Percentiles rank a stretch among this genome's conserved stretches.
These are phyloP conservation scores for Viola pubescens DNA, from an alignment of 441 rosid species.

Conservation along the genomic window DNA sequence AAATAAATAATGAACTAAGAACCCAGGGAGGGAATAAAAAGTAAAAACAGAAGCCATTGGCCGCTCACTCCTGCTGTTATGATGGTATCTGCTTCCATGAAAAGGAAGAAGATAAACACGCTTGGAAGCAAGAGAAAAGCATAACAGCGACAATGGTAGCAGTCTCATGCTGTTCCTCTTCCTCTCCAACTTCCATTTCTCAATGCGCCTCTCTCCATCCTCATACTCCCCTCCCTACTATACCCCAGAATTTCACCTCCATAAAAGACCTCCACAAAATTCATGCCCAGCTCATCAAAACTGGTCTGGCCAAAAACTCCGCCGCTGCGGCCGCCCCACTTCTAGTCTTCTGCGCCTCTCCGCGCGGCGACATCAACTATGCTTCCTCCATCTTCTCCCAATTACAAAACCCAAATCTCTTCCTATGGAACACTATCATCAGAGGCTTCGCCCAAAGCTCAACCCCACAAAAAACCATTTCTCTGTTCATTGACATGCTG, in stretches of 20 bases:
- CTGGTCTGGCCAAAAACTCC: slow-evolving; percentile 43
- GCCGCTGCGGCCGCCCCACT: slow-evolving; percentile 53
- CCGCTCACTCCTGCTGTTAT: too few relatives aligned
- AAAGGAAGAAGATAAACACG: too few relatives aligned
- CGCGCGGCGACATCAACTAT: slow-evolving; percentile 55
- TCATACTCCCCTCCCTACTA: slow-evolving; percentile 28
- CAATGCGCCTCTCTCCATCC: too few relatives aligned
- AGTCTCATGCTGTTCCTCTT: too few relatives aligned
- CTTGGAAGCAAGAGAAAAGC: too few relatives aligned
- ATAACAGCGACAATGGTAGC: too few relatives aligned
- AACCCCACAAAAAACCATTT: slow-evolving; percentile 43
- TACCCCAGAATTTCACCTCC: slow-evolving; percentile 40
- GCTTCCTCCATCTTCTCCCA: slow-evolving; percentile 54
- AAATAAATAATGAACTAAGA: too few relatives aligned
- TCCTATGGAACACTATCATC: slow-evolving; percentile 70
- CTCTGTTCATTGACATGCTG: slow-evolving; percentile 52
- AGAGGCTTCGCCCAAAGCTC: slow-evolving; percentile 71
- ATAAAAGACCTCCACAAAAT: slow-evolving; percentile 58
- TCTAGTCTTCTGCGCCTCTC: slow-evolving; percentile 55
- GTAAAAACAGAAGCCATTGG: too few relatives aligned
- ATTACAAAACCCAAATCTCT: slow-evolving; percentile 43
- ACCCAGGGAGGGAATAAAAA: too few relatives aligned
- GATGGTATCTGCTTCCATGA: too few relatives aligned
- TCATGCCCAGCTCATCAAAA: slow-evolving; percentile 69
- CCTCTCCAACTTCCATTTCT: too few relatives aligned